phyloP scores from a whole-genome alignment of 305 asterid genomes.

The Fraxinus greggii region DNA sequence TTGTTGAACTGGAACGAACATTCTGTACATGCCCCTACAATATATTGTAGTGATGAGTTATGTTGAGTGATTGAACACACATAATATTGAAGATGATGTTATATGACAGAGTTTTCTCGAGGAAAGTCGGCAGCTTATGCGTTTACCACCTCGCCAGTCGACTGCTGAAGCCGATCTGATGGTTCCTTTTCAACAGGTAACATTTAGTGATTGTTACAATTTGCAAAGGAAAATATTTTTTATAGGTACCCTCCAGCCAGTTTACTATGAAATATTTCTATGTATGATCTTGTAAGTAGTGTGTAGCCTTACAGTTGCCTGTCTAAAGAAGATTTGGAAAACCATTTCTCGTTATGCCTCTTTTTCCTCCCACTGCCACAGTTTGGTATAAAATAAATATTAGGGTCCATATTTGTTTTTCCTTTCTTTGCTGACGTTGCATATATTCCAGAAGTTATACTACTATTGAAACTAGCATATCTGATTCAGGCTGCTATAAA shows the following conservation, averaged over 20 bases:
- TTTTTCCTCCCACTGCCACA: slow-evolving; percentile 16
- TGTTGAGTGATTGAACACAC: slow-evolving; percentile 8
- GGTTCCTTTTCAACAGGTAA: slow-evolving; percentile 96
- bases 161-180: slow-evolving; percentile 99
- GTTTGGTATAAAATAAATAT: neutral
- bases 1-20: slow-evolving; percentile 10
- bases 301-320: slow-evolving; percentile 13
- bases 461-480: slow-evolving; percentile 26
- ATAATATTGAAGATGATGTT: slow-evolving; percentile 28
- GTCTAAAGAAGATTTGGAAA: neutral
- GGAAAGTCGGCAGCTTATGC: slow-evolving; percentile 98
- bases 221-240: slow-evolving; percentile 16
- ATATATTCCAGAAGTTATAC: slow-evolving; percentile 23
- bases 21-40: slow-evolving; percentile 1
- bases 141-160: slow-evolving; percentile 94
- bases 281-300: slow-evolving; percentile 12
- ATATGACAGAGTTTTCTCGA: slow-evolving; percentile 87
- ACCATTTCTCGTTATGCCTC: slow-evolving; percentile 9
- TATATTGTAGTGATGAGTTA: slow-evolving; percentile 12
- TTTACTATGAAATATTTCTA: slow-evolving; percentile 11
- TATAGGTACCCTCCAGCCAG: slow-evolving; percentile 10
- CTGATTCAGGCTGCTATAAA: slow-evolving; percentile 81
- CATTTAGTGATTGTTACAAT: slow-evolving; percentile 15
- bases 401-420: slow-evolving; percentile 4
- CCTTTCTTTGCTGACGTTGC: slow-evolving; percentile 10